Evolutionary conservation across 805 yeast species (phyloP).

Genomic region (Aciculoconidium aculeatum): DNA sequence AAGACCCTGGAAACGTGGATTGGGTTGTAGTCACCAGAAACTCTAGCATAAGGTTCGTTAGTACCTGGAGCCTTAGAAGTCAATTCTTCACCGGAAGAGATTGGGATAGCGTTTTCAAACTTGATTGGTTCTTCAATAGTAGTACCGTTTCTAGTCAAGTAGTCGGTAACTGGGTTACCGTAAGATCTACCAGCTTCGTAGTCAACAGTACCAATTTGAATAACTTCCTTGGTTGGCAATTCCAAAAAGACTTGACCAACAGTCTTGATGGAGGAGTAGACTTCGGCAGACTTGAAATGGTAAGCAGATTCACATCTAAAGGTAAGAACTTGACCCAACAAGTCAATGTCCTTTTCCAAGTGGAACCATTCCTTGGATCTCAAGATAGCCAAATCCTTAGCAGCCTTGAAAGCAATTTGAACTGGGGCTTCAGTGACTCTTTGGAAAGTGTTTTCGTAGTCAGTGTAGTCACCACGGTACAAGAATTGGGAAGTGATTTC

Average conservation of each 20-base stretch:
- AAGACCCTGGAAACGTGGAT: constrained; percentile 95
- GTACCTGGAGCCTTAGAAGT: constrained; percentile 85
- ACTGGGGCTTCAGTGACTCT: constrained; percentile 83
- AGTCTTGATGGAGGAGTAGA: constrained; percentile 76
- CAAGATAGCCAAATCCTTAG: constrained; percentile 89
- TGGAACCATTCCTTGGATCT: constrained; percentile 98
- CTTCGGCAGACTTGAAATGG: constrained; percentile 68
- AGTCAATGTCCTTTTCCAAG: constrained; percentile 60
- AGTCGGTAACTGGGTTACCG: constrained; percentile 97
- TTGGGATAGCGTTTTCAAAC: constrained; percentile 86
- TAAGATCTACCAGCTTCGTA: constrained; percentile 89
- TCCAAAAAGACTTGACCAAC: constrained; percentile 82
- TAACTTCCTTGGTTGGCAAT: constrained; percentile 84
- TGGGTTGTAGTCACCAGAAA: constrained; percentile 97
- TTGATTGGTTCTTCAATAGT: constrained; percentile 90
- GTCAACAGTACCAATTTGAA: constrained; percentile 75
- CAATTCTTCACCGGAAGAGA: constrained; percentile 59
- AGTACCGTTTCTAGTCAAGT: constrained; percentile 83
- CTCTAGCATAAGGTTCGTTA: constrained; percentile 93
- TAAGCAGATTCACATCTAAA: constrained; percentile 86
- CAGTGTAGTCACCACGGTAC: constrained; percentile 88
- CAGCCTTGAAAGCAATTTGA: constrained; percentile 62
- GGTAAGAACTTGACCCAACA: constrained; percentile 73
- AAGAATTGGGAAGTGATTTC: constrained; percentile 93
- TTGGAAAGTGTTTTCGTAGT: constrained; percentile 89